phyloP scores from a whole-genome alignment of 768 basidiomycete species.

The Trametopsis cervina region DNA sequence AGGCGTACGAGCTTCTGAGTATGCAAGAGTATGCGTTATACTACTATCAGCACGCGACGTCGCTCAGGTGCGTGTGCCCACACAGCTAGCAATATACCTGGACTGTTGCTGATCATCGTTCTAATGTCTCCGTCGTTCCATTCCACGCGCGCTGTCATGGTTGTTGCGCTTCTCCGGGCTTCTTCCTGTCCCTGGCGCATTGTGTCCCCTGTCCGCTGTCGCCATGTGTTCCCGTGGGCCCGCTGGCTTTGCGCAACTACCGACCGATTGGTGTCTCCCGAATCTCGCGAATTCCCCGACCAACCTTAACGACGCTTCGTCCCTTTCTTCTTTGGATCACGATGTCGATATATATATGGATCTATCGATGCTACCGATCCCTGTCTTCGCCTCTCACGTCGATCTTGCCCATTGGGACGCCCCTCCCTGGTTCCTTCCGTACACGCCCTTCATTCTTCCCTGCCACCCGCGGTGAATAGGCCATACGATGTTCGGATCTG shows the following conservation, averaged over 20 bases:
- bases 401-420: not conserved
- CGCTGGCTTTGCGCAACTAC: no score
- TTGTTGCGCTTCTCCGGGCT: not conserved
- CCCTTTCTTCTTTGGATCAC: no score
- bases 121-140: not conserved
- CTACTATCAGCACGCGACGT: slow-evolving; percentile 95
- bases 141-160: not conserved
- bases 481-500: slow-evolving; percentile 96
- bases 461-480: slow-evolving; percentile 31
- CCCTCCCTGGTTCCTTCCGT: not conserved
- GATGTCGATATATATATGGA: no score
- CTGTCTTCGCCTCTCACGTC: no score
- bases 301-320: no score
- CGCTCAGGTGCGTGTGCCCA: slow-evolving; percentile 57
- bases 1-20: slow-evolving; percentile 92
- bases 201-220: no score
- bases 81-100: not conserved
- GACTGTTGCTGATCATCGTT: not conserved
- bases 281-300: no score
- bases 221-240: no score
- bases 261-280: no score
- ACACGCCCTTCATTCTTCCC: not conserved
- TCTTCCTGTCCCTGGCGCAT: not conserved
- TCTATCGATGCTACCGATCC: no score
- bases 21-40: slow-evolving; percentile 96